phyloP scores from a whole-genome alignment of 306 rosid species.

The Ceratonia siliqua region DNA sequence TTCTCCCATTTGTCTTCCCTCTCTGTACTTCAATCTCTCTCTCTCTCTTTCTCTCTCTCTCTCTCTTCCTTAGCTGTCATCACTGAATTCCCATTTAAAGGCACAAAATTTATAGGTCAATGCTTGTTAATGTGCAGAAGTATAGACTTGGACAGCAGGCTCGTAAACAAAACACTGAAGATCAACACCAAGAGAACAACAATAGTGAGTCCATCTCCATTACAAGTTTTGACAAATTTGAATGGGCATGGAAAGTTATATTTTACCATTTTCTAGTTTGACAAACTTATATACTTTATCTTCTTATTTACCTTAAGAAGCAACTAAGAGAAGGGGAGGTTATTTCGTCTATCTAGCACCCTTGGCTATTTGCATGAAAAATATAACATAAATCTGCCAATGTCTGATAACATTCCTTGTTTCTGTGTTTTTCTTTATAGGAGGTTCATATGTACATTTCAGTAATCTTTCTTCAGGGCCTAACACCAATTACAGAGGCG shows the following conservation, averaged over 20 bases:
- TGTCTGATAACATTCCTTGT: neutral
- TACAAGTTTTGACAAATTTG: neutral
- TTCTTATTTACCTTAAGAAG: neutral
- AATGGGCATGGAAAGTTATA: neutral
- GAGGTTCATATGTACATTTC: constrained; percentile 59
- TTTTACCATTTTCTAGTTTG: neutral
- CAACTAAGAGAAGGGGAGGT: neutral
- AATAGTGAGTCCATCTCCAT: constrained; percentile 47
- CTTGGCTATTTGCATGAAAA: neutral
- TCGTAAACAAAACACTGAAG: constrained; percentile 51
- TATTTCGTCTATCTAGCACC: neutral
- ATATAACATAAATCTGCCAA: neutral
- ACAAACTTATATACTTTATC: neutral
- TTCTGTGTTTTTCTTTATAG: constrained; percentile 37
- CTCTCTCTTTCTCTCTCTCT: neutral
- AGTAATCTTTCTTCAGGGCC: constrained; percentile 47
- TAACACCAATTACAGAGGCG: constrained; percentile 48
- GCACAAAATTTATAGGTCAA: neutral
- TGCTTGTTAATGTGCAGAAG: constrained; percentile 55
- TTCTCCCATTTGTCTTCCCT: constrained; percentile 10
- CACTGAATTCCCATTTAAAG: neutral
- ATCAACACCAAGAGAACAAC: constrained; percentile 53
- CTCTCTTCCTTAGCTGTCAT: neutral
- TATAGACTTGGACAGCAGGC: constrained; percentile 86
- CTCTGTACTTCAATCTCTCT: neutral